Evolutionary conservation across 2,329 filamentous ascomycete genomes (phyloP).

Genomic region (Sclerotinia trifoliorum): DNA sequence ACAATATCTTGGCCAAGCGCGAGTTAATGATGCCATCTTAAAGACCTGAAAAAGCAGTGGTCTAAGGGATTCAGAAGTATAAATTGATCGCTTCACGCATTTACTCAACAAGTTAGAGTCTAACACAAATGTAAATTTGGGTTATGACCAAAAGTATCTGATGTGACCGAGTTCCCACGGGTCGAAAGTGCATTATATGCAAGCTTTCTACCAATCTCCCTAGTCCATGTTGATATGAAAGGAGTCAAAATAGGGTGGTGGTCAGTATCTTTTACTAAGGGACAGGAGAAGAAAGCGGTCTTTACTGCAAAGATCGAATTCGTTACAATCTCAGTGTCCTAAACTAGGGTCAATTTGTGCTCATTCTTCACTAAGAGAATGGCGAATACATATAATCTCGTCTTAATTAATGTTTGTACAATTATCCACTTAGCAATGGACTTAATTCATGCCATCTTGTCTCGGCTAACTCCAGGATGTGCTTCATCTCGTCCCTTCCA

Average conservation of each 20-base stretch:
- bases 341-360: background rate
- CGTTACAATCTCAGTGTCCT: background rate
- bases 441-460: constrained; percentile 59
- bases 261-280: background rate
- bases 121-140: background rate
- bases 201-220: background rate
- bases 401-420: constrained; percentile 14
- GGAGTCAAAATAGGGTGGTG: background rate
- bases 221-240: background rate
- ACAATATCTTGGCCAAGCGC: background rate
- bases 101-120: background rate
- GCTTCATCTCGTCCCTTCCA: constrained; percentile 60
- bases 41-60: no score
- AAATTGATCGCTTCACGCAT: background rate
- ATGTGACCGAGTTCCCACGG: background rate
- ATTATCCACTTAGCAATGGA: constrained; percentile 31
- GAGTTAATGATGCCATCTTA: background rate
- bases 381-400: background rate
- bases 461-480: constrained; percentile 58
- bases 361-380: constrained; percentile 7
- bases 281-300: no score
- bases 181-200: background rate
- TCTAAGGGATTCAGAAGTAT: background rate
- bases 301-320: background rate
- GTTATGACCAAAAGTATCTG: background rate